Evolutionary conservation across 2,329 filamentous ascomycete species (phyloP), one percentile per base, ranked within the genome.

Genomic region (Epicoccum sorghinum): DNA sequence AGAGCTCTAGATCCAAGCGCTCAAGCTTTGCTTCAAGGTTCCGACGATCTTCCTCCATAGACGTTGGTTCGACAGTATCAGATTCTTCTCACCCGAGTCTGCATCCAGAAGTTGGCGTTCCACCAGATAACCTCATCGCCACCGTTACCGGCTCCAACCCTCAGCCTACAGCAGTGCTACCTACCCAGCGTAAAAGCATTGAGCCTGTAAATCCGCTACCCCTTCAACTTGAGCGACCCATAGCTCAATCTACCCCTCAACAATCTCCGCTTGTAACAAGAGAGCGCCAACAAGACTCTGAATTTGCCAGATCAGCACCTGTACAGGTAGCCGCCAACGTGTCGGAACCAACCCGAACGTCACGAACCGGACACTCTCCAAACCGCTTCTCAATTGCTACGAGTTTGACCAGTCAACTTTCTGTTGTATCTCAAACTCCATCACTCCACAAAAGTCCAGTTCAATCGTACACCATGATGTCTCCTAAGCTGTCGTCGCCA

Each of bases 401-500:
- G 9, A 43, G 32, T 46, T 22, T 61, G 3, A 48, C 51, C 6
- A 43, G 29, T 4, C 46, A 59, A 29, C 47, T 45, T 13, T 58
- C 53, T 4, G 22, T 57, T 4, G 41, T 47, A 2, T 49, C 51
- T 24, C 52, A 60, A 40, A 35, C 47, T 1, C 38, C 43, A 7
- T 46, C 24, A 9, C 3, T 14, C 27, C 4, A 7, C 3, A 25
- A 39, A 9, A 44, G 22, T 13, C 47, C 33, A 29, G 6, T 38
- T 25, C 32, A 45, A 25, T 35, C 41, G 27, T 42, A 43, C 10
- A 53, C 10, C 3, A 60, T 60, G 56, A 55, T 55, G 33, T 40
- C 48, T 22, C 44, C 53, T 3, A 52, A 29, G 9, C 48, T 61
- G 44, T 55, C 51, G 39, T 58, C 57, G 5, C 32, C 50, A 22